phyloP scores from a whole-genome alignment of 352 stramenopile species.

The Phytophthora pseudosyringae region DNA sequence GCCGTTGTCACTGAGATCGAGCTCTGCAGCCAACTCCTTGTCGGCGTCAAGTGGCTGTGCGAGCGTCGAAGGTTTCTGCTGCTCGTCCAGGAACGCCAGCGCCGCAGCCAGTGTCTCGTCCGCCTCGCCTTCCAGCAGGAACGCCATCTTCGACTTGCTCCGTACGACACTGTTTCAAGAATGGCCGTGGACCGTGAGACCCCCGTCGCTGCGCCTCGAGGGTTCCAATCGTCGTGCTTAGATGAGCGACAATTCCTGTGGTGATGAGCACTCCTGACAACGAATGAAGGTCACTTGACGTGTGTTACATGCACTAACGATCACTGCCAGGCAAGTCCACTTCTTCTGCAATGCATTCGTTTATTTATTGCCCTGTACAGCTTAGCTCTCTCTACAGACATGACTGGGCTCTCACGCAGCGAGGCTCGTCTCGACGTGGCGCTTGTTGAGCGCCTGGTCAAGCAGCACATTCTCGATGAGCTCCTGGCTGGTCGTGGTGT shows the following conservation, averaged over 20 bases:
- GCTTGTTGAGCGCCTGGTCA: slow-evolving; percentile 33
- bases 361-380: too few species aligned
- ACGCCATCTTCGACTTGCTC: slow-evolving; percentile 26
- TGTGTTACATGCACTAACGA: too few species aligned
- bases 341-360: too few species aligned
- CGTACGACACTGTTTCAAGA: slow-evolving; percentile 12
- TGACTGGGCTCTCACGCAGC: slow-evolving; percentile 12
- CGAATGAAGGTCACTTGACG: slow-evolving; percentile 11
- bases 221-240: slow-evolving; percentile 9
- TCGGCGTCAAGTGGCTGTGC: neutral
- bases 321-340: too few species aligned
- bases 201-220: slow-evolving; percentile 2
- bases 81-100: slow-evolving; percentile 36
- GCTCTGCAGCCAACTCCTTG: neutral
- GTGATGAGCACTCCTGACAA: neutral
- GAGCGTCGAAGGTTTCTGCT: slow-evolving; percentile 3
- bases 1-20: slow-evolving; percentile 4
- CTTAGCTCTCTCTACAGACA: too few species aligned
- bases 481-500: slow-evolving; percentile 51
- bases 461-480: slow-evolving; percentile 70
- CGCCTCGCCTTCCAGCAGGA: slow-evolving; percentile 35
- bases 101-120: slow-evolving; percentile 35
- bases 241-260: slow-evolving; percentile 28
- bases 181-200: slow-evolving; percentile 8
- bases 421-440: slow-evolving; percentile 11